These are phyloP conservation scores for Ceratobasidium sp. DNA, from an alignment of 1,284 basidiomycete species.

Conservation along the genomic window DNA sequence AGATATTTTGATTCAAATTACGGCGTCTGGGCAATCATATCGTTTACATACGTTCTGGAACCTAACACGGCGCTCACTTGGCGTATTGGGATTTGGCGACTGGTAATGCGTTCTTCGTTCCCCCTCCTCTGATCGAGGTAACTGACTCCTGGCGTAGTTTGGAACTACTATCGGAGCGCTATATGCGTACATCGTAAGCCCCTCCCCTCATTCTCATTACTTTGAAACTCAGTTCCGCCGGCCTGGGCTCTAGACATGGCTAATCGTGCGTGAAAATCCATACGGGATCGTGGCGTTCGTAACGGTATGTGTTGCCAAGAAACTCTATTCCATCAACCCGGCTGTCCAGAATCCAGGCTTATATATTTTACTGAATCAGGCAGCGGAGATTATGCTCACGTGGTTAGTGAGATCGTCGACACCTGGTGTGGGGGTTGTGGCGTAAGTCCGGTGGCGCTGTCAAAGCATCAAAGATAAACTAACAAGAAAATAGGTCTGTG, in stretches of 20 bases:
- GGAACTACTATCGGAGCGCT: constrained; percentile 24
- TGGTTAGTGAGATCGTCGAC: constrained; percentile 62
- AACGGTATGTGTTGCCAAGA: constrained; percentile 58
- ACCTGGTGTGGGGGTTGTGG: constrained; percentile 63
- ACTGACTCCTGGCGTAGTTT: constrained; percentile 28
- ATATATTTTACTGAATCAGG: constrained; percentile 7
- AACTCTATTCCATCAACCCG: background rate
- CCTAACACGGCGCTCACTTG: constrained; percentile 39
- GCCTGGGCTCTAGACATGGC: constrained; percentile 7
- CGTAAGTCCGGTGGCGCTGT: no score
- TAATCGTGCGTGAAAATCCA: constrained; percentile 56
- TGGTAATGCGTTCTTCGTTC: no score
- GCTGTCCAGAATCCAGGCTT: background rate
- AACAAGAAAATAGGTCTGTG: constrained; percentile 60
- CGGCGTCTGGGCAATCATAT: constrained; percentile 42
- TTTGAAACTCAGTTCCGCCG: no score
- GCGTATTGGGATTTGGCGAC: constrained; percentile 35
- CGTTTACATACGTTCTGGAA: constrained; percentile 37
- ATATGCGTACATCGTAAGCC: constrained; percentile 42
- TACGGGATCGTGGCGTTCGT: constrained; percentile 63
- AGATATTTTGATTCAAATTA: constrained; percentile 4
- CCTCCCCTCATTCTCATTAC: background rate
- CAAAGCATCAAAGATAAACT: no score
- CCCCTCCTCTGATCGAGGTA: no score
- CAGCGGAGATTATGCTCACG: constrained; percentile 63